Base-by-base conservation (phyloP, 192 early-diverging fungal species). In the Coemansia sp. region DNA sequence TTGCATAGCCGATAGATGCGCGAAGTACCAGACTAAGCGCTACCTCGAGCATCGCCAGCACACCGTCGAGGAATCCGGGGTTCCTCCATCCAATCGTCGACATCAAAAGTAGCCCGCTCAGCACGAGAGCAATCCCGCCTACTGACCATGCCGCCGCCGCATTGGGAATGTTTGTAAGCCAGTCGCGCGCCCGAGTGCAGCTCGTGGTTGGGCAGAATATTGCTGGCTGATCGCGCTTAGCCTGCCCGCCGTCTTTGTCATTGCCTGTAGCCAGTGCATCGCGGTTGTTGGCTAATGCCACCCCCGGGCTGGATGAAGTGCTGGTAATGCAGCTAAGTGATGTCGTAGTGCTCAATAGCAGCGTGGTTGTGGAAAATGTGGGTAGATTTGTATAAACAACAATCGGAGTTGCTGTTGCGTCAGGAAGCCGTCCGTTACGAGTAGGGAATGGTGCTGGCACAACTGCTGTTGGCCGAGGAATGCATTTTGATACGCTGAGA, bases 1-100 rank as follows among this genome's bases (percentile, higher is more conserved):
- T 23, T 5, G 70, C 32, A 5, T 25, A 55, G 21, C 59, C 60
- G 3, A 76, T 25, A 2, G 69, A 48, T 44, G 74, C 68, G 0
- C 74, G 64, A 23, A 76, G 60, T 1, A 55, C 58, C 50, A 70
- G 61, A 48, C 68, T 66, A n/a, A 71, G 29, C 58, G 64, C 41
- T 50, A 76, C 64, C 50, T 71, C 69, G 5, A 67, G 17, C 65
- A 76, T 37, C 1, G 68, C 74, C 15, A 76, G 29, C n/a, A 70
- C 74, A 2, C 59, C 74, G 50, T 71, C 74, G 6, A 66, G 34
- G 50, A 70, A 76, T 6, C 27, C 67, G 8, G 46, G 14, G 68
- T 53, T 63, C 4, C 62, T 59, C 50, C 58, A 62, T 19, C 29
- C 65, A 6, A 63, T n/a, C 34, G 44, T 51, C 50, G 60, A 32